Evolutionary conservation across 768 basidiomycete genomes (phyloP).

Genomic region (Ramaria sp.): DNA sequence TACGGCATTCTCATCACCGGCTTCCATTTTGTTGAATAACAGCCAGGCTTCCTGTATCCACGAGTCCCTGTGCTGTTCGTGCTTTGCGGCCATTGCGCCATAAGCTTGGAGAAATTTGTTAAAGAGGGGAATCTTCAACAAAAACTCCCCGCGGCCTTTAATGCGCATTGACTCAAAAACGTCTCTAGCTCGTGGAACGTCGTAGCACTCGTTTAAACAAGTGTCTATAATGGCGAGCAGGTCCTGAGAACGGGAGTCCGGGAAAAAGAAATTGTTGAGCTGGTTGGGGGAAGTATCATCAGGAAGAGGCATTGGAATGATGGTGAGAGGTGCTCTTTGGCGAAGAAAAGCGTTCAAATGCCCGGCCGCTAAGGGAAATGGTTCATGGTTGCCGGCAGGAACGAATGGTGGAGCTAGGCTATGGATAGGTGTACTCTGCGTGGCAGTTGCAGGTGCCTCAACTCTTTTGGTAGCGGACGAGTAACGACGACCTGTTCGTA

Average conservation of each 20-base stretch:
- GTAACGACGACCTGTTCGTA: conserved; percentile 22
- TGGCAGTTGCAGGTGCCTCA: conserved; percentile 43
- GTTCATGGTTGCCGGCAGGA: conserved; percentile 14
- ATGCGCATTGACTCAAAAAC: conserved; percentile 57
- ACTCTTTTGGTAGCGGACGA: conserved; percentile 51
- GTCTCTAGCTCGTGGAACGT: conserved; percentile 64
- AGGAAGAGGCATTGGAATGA: conserved; percentile 61
- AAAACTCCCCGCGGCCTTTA: conserved; percentile 25
- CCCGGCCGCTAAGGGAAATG: conserved; percentile 11
- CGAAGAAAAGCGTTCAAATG: conserved; percentile 43
- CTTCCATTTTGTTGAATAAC: conserved; percentile 50
- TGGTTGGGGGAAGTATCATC: conserved; percentile 26
- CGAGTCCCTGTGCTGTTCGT: conserved; percentile 32
- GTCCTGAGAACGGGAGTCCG: conserved; percentile 57
- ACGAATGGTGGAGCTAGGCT: conserved; percentile 32
- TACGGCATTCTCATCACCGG: conserved; percentile 30
- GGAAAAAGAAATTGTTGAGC: conserved; percentile 43
- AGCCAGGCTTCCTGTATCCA: conserved; percentile 59
- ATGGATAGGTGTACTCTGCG: conserved; percentile 24
- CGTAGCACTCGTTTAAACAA: conserved; percentile 65
- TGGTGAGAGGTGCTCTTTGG: conserved; percentile 36
- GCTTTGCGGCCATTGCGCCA: conserved; percentile 40
- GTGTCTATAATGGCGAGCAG: conserved; percentile 72
- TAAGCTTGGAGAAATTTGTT: conserved; percentile 62
- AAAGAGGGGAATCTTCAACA: conserved; percentile 41